Evolutionary conservation across 768 basidiomycete species (phyloP), one percentile per base, ranked within the genome.

Genomic region (Lenzites betulinus): DNA sequence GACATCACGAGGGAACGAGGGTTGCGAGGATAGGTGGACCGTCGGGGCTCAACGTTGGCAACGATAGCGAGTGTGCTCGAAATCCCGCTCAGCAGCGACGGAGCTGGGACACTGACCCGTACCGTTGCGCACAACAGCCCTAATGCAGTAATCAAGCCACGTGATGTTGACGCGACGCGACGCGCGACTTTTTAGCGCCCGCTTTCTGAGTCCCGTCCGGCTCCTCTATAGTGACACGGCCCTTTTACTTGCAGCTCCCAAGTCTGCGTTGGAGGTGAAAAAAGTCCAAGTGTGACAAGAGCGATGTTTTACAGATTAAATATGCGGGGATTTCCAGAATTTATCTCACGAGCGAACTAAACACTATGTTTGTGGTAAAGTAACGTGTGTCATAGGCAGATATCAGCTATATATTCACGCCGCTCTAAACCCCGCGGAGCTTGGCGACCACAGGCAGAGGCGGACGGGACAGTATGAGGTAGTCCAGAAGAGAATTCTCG

Each of bases 1-100:
- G 76, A 78, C 82, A 81, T 76, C 64, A 59, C 46, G 22, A 33
- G 2, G 30, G 39, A 35, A 22, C 48, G 41, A 36, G 43, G 20
- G 25, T 58, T 25, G 33, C 33, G 35, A 28, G 61, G 54, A 46
- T 33, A 20, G 39, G 36, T 15, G 26, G 53, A 49, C 47, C 35
- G 47, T 33, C 42, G 51, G 50, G 62, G 60, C 54, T 52, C 60
- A 46, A 52, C 22, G 44, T 35, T 39, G 54, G 35, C 47, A 39
- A 56, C 20, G 42, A 18, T 38, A 18, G 63, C 63, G 47, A 51
- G 56, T 50, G 44, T 44, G 46, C 60, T 41, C 30, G 63, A 52
- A 54, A 60, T 44, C 58, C 46, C 58, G 48, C 50, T 26, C 54
- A 20, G 41, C 47, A 25, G 47, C 48, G 56, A 51, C 44, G 56